Evolutionary conservation across 2,329 filamentous ascomycete genomes (phyloP), one percentile per base, ranked within the genome.

Genomic region (Penicillium vulpinum): DNA sequence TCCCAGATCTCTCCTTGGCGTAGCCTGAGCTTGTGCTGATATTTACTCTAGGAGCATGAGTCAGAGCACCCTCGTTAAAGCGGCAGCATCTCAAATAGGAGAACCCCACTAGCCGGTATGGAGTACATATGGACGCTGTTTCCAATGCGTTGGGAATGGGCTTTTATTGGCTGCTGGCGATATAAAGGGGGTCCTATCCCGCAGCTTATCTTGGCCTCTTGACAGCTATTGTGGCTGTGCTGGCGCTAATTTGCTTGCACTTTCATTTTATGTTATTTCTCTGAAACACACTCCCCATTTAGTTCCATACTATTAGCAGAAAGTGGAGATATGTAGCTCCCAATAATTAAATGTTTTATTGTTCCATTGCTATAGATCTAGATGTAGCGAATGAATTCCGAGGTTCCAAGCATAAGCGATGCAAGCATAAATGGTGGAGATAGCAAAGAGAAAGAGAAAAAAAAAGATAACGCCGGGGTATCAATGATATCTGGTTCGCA

Each of bases 221-320:
- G 31, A 45, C 43, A 51, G 53, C 33, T 51, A 51, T 51, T 29
- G 53, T 55, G 53, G 53, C 53, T 55, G 46, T 55, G 52, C 26
- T 26, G 33, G 31, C 26, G 44, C 46, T 38, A 55, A 40, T 39
- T 47, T 29, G 24, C 9, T 36, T 15, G 16, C 39, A 33, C 29
- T 45, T 38, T 47, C 21, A 46, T 40, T 40, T 26, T 8, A 35
- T 44, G 15, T n/a, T n/a, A n/a, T 33, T 26, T 28, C 16, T 24
- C 15, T 18, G 29, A 50, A 40, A 50, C 47, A 40, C 28, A 24
- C 22, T 24, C 11, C 18, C 10, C 6, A 28, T 31, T 29, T 16
- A 11, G 18, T 54, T 36, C 29, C n/a, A 52, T 36, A 26, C 4
- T 5, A 33, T 33, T 22, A 29, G 24, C 9, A 21, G 6, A 39